Base-by-base conservation (phyloP, 1,139 yeast species). In the Hyphopichia burtonii region DNA sequence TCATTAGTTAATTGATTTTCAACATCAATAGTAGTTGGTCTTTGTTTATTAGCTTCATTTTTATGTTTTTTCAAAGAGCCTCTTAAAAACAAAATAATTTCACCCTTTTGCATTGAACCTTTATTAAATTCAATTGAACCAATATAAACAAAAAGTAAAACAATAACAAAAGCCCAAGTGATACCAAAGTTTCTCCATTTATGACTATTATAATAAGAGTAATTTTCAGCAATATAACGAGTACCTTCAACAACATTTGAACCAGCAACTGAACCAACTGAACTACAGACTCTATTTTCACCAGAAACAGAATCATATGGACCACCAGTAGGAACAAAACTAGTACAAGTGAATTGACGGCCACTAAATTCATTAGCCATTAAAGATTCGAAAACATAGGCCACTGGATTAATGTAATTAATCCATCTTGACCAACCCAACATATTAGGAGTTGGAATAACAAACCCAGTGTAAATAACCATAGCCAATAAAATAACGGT, bases 101-200 rank as follows among this genome's bases (percentile, higher is more conserved):
- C 96, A 67, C 96, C 96, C 68, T 82, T 85, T 59, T 87, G 90
- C 66, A 82, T 78, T 18, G 87, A 80, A 59, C 90, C 88, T 55
- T 82, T 84, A 55, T 83, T 83, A 47, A 66, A 65, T 65, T 85
- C 91, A 46, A 83, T 78, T 47, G 81, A 73, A 8, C 70, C 36
- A 53, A 88, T 61, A 55, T 85, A 83, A 14, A 80, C 68, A 36
- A 53, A 53, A 41, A 83, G 65, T 63, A 85, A 83, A 59, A 82
- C 74, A 22, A 80, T 39, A 27, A 68, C 63, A 55, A 76, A 86
- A 1, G 72, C 87, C 45, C 82, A 43, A 34, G 76, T 65, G 51
- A 89, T 83, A 58, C 96, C 96, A 51, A 82, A 78, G 56, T 89
- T 83, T 68, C 96, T 82, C 96, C 96, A 89, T 56, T 79, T 78